A percentile compares a stretch with the other conserved stretches of the same genome.
phyloP scores from a whole-genome alignment of 129 eudicot species.

The Helianthus tuberosus region DNA sequence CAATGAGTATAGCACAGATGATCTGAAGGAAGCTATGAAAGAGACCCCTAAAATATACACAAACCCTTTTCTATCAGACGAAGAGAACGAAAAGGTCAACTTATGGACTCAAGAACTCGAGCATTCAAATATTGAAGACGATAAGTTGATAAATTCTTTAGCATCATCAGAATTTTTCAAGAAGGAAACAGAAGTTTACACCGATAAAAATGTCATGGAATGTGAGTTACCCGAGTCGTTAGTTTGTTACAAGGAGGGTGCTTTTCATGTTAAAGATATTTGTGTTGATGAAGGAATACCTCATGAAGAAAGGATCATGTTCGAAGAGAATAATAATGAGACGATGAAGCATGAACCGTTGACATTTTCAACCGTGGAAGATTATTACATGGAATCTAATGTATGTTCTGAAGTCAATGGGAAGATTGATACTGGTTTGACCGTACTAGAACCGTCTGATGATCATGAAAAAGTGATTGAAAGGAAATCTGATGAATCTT shows the following conservation, averaged over 20 bases:
- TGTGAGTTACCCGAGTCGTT: slow-evolving; percentile 63
- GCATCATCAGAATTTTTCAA: slow-evolving; percentile 28
- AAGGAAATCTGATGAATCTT: slow-evolving; percentile 23
- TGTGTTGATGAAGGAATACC: slow-evolving; percentile 73
- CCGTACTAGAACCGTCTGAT: slow-evolving; percentile 3
- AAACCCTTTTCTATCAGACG: slow-evolving; percentile 41
- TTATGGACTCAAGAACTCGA: slow-evolving; percentile 41
- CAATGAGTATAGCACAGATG: slow-evolving; percentile 49
- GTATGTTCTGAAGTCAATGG: slow-evolving; percentile 30
- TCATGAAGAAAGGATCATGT: slow-evolving; percentile 42
- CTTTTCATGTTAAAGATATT: slow-evolving; percentile 65
- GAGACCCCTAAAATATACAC: slow-evolving; percentile 39
- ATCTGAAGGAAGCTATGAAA: slow-evolving; percentile 44
- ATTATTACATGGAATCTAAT: slow-evolving; percentile 22
- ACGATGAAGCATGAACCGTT: slow-evolving; percentile 31
- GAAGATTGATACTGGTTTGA: slow-evolving; percentile 26
- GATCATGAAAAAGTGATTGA: slow-evolving; percentile 19
- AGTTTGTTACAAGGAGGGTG: slow-evolving; percentile 64
- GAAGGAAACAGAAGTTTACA: slow-evolving; percentile 39
- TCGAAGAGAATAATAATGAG: slow-evolving; percentile 35
- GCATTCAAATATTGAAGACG: slow-evolving; percentile 31
- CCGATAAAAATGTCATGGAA: slow-evolving; percentile 60
- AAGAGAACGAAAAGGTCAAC: slow-evolving; percentile 37
- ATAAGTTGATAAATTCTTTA: slow-evolving; percentile 24
- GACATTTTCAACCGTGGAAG: slow-evolving; percentile 35